phyloP scores from a whole-genome alignment of 179 eudicot species.

The Camellia oleifera region DNA sequence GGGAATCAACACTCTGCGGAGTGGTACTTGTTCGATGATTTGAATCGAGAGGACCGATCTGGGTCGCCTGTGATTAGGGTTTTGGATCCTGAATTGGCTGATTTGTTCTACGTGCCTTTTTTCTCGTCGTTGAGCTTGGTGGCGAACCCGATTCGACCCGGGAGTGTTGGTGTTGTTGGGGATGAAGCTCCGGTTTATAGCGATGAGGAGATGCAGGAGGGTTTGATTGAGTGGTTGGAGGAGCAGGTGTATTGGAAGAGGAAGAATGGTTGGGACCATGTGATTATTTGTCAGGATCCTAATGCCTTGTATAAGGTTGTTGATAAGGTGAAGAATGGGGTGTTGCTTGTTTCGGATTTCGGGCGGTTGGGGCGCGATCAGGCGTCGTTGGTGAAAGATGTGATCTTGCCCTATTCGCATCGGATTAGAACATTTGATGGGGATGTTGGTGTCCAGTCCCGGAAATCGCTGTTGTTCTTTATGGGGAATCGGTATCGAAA shows the following conservation, averaged over 20 bases:
- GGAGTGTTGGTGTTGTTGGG: not conserved
- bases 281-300: conserved; percentile 52
- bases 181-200: conserved; percentile 31
- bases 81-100: conserved; percentile 73
- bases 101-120: conserved; percentile 20
- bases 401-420: conserved; percentile 87
- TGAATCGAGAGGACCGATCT: conserved; percentile 36
- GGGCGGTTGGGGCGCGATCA: no score
- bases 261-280: conserved; percentile 97
- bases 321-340: no score
- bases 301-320: no score
- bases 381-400: conserved; percentile 60
- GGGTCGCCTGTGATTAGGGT: conserved; percentile 52
- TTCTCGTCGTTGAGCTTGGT: conserved; percentile 89
- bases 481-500: conserved; percentile 94
- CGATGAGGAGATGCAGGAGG: conserved; percentile 57
- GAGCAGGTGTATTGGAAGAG: conserved; percentile 74
- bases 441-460: conserved; percentile 60
- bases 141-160: conserved; percentile 53
- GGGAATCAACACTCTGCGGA: conserved; percentile 93
- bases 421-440: conserved; percentile 70
- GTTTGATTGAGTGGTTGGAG: conserved; percentile 61
- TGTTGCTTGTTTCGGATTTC: no score
- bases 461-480: conserved; percentile 77
- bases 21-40: conserved; percentile 72